Conservation (phyloP, 2,329 filamentous ascomycete genomes). For the Cercospora sojina region DNA sequence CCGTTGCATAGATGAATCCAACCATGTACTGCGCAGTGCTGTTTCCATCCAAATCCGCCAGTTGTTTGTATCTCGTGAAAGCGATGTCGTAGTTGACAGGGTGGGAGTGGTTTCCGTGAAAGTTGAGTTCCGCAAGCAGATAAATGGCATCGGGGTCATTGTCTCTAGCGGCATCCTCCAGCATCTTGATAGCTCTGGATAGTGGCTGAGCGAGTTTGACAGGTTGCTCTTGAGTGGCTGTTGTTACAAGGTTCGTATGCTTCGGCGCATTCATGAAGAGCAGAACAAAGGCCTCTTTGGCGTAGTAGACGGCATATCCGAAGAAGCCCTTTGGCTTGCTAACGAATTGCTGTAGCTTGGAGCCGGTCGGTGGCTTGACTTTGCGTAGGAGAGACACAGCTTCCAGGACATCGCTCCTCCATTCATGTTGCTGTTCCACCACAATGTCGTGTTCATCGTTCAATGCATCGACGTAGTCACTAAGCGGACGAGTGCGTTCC, state of each 20-base stretch:
- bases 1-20: conserved; percentile 92
- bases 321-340: conserved; percentile 58
- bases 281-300: conserved; percentile 60
- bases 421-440: conserved; percentile 10
- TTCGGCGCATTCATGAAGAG: conserved; percentile 64
- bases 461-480: conserved; percentile 10
- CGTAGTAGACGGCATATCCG: conserved; percentile 59
- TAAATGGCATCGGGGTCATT: conserved; percentile 80
- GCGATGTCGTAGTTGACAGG: conserved; percentile 77
- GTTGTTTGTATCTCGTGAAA: conserved; percentile 75
- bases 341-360: conserved; percentile 42
- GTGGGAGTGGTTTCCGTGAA: conserved; percentile 90
- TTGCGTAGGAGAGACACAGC: conserved; percentile 44
- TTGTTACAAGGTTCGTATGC: conserved; percentile 43
- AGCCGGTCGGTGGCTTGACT: conserved; percentile 43
- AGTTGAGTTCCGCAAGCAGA: conserved; percentile 89
- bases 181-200: conserved; percentile 57
- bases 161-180: conserved; percentile 57
- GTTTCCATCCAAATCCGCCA: conserved; percentile 78
- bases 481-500: conserved; percentile 5
- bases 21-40: conserved; percentile 94
- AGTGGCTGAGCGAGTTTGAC: conserved; percentile 53
- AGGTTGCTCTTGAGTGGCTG: conserved; percentile 40
- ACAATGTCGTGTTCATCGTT: conserved; percentile 10
- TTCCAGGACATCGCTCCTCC: conserved; percentile 36